Evolutionary conservation across 257 asterid species (phyloP).

Genomic region (Mentha longifolia): DNA sequence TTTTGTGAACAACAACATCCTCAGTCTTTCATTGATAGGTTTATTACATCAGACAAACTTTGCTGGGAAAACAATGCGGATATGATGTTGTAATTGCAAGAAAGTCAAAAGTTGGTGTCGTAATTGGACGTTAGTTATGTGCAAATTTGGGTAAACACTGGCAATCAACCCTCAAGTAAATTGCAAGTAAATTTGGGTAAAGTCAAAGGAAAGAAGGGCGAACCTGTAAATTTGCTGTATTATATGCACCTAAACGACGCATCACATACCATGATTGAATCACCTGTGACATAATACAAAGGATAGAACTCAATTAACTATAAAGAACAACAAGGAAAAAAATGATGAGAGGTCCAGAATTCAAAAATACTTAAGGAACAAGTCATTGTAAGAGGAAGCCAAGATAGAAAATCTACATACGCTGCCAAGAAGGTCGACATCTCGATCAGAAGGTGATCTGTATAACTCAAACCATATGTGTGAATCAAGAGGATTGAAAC

Average conservation of each 20-base stretch:
- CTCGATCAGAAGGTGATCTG: constrained; percentile 94
- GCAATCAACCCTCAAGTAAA: too few species aligned
- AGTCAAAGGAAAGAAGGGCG: not conserved
- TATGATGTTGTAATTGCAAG: too few species aligned
- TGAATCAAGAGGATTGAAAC: constrained; percentile 94
- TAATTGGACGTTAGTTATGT: too few species aligned
- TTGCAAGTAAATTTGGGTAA: too few species aligned
- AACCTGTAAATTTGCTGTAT: constrained; percentile 90
- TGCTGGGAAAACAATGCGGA: too few species aligned
- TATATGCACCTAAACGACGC: constrained; percentile 95
- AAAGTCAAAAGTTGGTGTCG: too few species aligned
- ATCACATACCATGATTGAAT: constrained; percentile 95
- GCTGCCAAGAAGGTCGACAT: constrained; percentile 90
- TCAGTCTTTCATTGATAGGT: too few species aligned
- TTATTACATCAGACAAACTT: too few species aligned
- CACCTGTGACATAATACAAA: constrained; percentile 64
- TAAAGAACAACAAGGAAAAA: not conserved
- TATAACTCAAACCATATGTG: constrained; percentile 90
- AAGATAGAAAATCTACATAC: constrained; percentile 54
- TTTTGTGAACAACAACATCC: too few species aligned
- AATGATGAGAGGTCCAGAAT: constrained; percentile 18
- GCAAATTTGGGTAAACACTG: too few species aligned
- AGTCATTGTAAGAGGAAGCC: constrained; percentile 22
- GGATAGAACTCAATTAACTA: not conserved
- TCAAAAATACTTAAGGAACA: constrained; percentile 16